These are phyloP conservation scores for Mortierella sp. DNA, from an alignment of 371 early-diverging fungal genomes.

Conservation along the genomic window DNA sequence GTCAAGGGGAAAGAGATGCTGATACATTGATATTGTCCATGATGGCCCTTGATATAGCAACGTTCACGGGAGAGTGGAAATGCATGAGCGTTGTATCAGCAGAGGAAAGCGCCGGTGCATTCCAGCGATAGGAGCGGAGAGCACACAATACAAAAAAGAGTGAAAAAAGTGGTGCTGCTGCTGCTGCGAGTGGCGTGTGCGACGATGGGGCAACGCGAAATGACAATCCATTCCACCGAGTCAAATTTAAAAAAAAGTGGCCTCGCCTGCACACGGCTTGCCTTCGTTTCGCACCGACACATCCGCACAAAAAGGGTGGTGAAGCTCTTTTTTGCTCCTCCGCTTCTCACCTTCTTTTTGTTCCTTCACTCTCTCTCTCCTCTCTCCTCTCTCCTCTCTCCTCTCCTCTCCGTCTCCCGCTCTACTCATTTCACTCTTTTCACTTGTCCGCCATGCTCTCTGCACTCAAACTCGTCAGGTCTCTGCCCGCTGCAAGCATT, in stretches of 20 bases:
- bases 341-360: neutral
- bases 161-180: neutral
- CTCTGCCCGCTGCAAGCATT: conserved; percentile 26
- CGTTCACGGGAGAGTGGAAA: conserved; percentile 73
- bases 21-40: neutral
- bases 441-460: conserved; percentile 17
- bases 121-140: conserved; percentile 18
- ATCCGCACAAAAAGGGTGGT: too few relatives aligned
- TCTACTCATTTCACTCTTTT: neutral
- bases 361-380: neutral
- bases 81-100: conserved; percentile 73
- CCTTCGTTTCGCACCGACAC: neutral
- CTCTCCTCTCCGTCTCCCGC: neutral
- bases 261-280: conserved; percentile 5
- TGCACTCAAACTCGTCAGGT: conserved; percentile 41
- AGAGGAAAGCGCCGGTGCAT: conserved; percentile 54
- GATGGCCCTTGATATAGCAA: conserved; percentile 49
- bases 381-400: conserved; percentile 8
- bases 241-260: conserved; percentile 26
- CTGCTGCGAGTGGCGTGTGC: neutral
- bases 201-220: neutral
- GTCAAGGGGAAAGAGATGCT: too few relatives aligned
- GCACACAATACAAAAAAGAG: neutral
- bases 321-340: conserved; percentile 6
- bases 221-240: conserved; percentile 40